These are phyloP conservation scores for Prunus mongolica DNA, from an alignment of 306 rosid species.

Conservation along the genomic window DNA sequence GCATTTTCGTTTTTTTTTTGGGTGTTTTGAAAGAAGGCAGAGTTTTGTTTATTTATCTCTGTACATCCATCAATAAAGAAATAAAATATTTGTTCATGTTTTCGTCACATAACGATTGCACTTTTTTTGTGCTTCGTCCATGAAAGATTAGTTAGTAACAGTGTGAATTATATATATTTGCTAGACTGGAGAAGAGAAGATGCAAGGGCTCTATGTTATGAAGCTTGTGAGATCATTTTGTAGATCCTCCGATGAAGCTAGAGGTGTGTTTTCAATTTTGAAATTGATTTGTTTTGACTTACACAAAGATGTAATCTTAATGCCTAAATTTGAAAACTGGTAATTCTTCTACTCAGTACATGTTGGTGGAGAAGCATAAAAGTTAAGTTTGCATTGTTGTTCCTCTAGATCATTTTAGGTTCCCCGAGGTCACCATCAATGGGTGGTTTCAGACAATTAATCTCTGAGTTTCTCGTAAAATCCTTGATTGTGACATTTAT, in stretches of 20 bases:
- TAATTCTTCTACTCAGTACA: too few species aligned
- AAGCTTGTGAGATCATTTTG: slow-evolving; percentile 96
- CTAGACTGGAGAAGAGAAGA: slow-evolving; percentile 77
- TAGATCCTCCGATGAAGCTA: slow-evolving; percentile 50
- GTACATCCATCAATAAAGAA: neutral
- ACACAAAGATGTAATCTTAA: neutral
- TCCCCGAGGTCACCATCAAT: neutral
- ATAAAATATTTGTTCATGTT: neutral
- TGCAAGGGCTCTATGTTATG: slow-evolving; percentile 77
- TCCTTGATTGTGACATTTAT: neutral
- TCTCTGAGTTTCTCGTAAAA: neutral
- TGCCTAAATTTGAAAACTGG: too few species aligned
- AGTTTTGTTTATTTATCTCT: neutral
- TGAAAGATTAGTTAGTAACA: slow-evolving; percentile 6
- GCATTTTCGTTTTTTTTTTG: neutral
- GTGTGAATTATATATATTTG: slow-evolving; percentile 17
- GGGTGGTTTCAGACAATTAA: neutral
- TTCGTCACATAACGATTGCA: neutral
- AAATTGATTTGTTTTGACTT: slow-evolving; percentile 3
- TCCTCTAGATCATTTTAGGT: neutral
- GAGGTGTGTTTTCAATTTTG: slow-evolving; percentile 44
- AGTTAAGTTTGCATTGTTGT: neutral
- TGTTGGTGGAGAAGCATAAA: too few species aligned
- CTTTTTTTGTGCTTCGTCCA: neutral
- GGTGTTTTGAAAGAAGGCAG: neutral